Conservation (phyloP, 257 asterid genomes). For the Dorcoceras hygrometricum region DNA sequence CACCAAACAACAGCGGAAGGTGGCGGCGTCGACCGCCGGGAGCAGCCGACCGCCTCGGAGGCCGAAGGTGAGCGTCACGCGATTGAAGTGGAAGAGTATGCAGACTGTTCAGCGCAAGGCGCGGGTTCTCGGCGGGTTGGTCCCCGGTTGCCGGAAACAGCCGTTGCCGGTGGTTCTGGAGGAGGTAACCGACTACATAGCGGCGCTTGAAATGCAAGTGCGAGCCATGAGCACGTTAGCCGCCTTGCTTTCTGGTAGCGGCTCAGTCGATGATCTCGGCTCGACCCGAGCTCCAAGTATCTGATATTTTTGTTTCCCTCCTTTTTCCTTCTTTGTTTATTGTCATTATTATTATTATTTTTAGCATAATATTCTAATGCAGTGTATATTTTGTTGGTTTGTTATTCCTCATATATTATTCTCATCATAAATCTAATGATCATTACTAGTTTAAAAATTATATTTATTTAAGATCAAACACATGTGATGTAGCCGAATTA, state of each 20-base stretch:
- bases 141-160: conserved; percentile 91
- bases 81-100: conserved; percentile 59
- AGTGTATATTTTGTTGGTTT: too few relatives aligned
- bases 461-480: too few relatives aligned
- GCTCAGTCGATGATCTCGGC: conserved; percentile 34
- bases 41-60: conserved; percentile 52
- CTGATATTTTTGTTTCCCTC: conserved; percentile 16
- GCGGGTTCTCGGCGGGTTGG: conserved; percentile 61
- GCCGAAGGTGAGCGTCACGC: conserved; percentile 50
- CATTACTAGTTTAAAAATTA: too few relatives aligned
- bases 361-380: too few relatives aligned
- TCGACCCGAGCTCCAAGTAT: conserved; percentile 40
- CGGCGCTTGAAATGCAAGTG: conserved; percentile 97
- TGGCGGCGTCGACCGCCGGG: conserved; percentile 38
- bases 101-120: conserved; percentile 82
- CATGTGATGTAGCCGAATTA: too few relatives aligned
- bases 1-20: conserved; percentile 47
- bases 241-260: conserved; percentile 56
- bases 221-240: conserved; percentile 90
- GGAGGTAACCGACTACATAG: conserved; percentile 82
- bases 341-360: too few relatives aligned
- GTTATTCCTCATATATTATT: too few relatives aligned
- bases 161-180: conserved; percentile 83
- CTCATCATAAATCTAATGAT: too few relatives aligned
- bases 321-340: too few relatives aligned